phyloP scores from a whole-genome alignment of 148 eudicot genomes.

The Beta vulgaris region DNA sequence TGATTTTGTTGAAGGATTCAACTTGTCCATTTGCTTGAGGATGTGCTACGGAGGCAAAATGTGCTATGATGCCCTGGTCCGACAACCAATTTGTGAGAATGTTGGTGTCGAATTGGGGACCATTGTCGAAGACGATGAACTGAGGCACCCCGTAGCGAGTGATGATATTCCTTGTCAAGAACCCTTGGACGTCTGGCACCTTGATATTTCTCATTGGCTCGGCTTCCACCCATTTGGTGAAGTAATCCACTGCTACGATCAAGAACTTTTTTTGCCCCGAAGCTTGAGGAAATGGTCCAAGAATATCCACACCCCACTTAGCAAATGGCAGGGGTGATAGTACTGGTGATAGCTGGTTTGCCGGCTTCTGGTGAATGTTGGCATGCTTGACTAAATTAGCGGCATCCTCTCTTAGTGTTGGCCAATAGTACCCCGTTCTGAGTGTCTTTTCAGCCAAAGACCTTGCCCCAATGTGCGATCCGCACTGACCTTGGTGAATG shows the following conservation, averaged over 20 bases:
- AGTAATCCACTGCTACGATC: not conserved
- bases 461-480: no score
- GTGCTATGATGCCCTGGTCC: no score
- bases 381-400: not conserved
- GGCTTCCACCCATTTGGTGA: not conserved
- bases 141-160: not conserved
- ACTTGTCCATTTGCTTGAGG: not conserved
- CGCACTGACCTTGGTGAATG: no score
- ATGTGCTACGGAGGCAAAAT: no score
- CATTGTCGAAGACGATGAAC: not conserved
- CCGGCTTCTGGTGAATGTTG: not conserved
- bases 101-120: not conserved
- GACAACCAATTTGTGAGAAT: no score
- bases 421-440: no score
- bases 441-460: no score
- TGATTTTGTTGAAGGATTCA: not conserved
- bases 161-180: no score
- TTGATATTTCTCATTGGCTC: not conserved
- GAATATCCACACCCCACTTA: not conserved
- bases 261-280: not conserved
- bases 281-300: no score
- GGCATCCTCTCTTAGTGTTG: not conserved
- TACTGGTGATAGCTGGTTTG: no score
- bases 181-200: no score
- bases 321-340: not conserved